These are phyloP conservation scores for Blastomyces parvus DNA, from an alignment of 2,329 filamentous ascomycete genomes.

Conservation along the genomic window DNA sequence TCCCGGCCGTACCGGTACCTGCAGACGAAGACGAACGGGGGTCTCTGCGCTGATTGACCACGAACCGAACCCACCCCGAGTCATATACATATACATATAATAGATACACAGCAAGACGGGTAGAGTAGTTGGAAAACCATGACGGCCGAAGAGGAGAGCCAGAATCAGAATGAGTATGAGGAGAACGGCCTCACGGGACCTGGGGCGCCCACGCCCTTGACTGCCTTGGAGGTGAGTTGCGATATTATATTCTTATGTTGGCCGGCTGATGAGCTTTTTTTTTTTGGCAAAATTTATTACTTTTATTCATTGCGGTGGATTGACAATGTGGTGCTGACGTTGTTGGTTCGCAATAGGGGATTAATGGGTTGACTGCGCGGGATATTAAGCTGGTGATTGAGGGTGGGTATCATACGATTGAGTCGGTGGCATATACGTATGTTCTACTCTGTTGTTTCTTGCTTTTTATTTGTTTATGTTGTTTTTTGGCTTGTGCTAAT, in stretches of 20 bases:
- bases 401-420: slow-evolving; percentile 88
- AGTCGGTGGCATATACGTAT: slow-evolving; percentile 88
- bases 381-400: slow-evolving; percentile 91
- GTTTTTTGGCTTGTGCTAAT: neutral
- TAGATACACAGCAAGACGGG: neutral
- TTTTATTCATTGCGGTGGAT: neutral
- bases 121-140: slow-evolving; percentile 15
- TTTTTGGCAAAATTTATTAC: neutral
- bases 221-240: slow-evolving; percentile 64
- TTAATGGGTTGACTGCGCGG: slow-evolving; percentile 82
- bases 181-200: slow-evolving; percentile 68
- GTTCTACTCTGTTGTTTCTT: slow-evolving; percentile 19
- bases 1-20: too few relatives aligned
- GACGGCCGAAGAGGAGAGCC: slow-evolving; percentile 52
- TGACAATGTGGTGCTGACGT: neutral
- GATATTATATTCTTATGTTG: neutral
- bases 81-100: neutral
- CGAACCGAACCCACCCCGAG: too few relatives aligned
- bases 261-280: neutral
- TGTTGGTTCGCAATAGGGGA: slow-evolving; percentile 49
- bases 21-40: too few relatives aligned
- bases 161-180: slow-evolving; percentile 66
- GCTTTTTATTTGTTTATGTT: neutral
- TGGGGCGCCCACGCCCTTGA: slow-evolving; percentile 84
- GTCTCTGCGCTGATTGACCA: neutral